These are phyloP conservation scores for Hypoxylon sp. DNA, from an alignment of 2,329 filamentous ascomycete species.

Conservation along the genomic window DNA sequence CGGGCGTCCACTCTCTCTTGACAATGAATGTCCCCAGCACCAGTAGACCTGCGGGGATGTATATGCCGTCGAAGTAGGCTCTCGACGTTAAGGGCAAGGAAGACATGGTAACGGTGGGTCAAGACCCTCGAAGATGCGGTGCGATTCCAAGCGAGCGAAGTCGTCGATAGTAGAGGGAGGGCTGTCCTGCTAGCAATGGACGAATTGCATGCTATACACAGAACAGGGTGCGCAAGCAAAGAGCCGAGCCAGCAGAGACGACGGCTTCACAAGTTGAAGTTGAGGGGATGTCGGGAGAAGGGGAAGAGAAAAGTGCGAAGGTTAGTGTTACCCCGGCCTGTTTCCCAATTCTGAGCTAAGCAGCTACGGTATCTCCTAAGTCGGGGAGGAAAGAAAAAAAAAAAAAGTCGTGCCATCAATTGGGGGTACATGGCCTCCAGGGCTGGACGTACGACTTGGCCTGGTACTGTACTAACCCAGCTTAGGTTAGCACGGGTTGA, in stretches of 20 bases:
- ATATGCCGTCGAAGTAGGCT: conserved; percentile 79
- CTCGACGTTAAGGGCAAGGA: conserved; percentile 58
- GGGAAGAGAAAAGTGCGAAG: conserved; percentile 8
- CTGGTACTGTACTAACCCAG: conserved; percentile 3
- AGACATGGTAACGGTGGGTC: conserved; percentile 46
- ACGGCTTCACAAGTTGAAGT: conserved; percentile 14
- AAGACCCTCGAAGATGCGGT: conserved; percentile 1
- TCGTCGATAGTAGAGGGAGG: neutral
- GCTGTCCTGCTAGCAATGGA: conserved; percentile 14
- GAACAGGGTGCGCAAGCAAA: neutral
- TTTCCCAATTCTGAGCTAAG: neutral
- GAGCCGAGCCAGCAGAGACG: conserved; percentile 1
- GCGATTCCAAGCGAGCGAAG: conserved; percentile 13
- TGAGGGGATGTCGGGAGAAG: conserved; percentile 1
- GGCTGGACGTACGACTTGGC: neutral
- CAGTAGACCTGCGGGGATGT: conserved; percentile 82
- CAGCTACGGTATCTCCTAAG: conserved; percentile 25
- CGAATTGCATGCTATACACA: conserved; percentile 11
- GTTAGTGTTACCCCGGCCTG: conserved; percentile 6
- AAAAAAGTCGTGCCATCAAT: conserved; percentile 26
- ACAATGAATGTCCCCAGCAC: conserved; percentile 78
- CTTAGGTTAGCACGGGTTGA: neutral
- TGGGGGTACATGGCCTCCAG: too few relatives aligned
- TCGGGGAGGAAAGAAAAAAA: conserved; percentile 20
- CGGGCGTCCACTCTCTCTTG: conserved; percentile 79